Conservation (phyloP, 2,329 filamentous ascomycete species). For the Paecilomyces sp. region DNA sequence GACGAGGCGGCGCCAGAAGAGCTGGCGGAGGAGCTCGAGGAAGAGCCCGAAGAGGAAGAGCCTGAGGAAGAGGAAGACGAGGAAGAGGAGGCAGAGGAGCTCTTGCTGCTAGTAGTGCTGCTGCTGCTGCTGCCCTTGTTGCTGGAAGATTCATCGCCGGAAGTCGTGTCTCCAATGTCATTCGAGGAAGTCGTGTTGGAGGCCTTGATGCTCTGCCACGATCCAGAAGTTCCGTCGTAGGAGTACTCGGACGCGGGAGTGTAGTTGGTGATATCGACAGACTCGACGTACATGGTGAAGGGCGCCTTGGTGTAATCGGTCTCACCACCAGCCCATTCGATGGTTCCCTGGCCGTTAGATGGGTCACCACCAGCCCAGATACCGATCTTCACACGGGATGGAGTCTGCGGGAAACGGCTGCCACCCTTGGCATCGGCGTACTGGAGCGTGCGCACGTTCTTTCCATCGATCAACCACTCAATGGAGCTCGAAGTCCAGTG, state of each 20-base stretch:
- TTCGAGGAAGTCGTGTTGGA: not conserved
- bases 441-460: conserved; percentile 54
- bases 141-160: not conserved
- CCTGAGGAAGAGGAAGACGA: no score
- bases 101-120: not conserved
- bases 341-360: conserved; percentile 39
- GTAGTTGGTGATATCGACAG: conserved; percentile 48
- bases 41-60: not conserved
- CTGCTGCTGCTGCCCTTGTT: not conserved
- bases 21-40: not conserved
- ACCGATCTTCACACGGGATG: conserved; percentile 64
- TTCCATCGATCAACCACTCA: conserved; percentile 59
- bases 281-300: conserved; percentile 68
- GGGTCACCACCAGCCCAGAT: conserved; percentile 60
- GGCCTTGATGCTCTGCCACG: conserved; percentile 56
- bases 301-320: conserved; percentile 61
- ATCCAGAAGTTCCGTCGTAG: conserved; percentile 56
- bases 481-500: conserved; percentile 61
- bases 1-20: not conserved
- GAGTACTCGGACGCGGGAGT: conserved; percentile 57
- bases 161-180: not conserved
- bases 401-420: conserved; percentile 62
- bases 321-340: conserved; percentile 62
- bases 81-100: not conserved
- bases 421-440: conserved; percentile 53